Conservation (phyloP, 441 rosid genomes). For the Syzygium syzygioides region DNA sequence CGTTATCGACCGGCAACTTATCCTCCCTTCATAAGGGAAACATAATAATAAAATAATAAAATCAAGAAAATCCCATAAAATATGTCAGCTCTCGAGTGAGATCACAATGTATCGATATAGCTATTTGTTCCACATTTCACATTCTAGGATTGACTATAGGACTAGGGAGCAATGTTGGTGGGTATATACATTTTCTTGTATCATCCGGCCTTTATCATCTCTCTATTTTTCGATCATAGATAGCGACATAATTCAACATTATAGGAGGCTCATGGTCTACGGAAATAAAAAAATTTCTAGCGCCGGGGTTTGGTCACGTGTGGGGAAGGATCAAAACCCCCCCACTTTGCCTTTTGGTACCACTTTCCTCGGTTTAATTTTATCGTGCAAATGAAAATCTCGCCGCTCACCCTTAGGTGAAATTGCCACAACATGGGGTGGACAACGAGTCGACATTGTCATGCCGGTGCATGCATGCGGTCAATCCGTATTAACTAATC, state of each 20-base stretch:
- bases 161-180: neutral
- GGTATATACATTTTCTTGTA: neutral
- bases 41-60: neutral
- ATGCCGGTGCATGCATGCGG: rapidly evolving
- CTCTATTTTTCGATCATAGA: neutral
- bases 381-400: neutral
- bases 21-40: neutral
- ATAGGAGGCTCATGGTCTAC: neutral
- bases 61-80: neutral
- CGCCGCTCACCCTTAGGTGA: rapidly evolving
- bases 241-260: neutral
- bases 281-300: neutral
- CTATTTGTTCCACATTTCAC: neutral
- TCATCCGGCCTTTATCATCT: rapidly evolving
- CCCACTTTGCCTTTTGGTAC: too few relatives aligned
- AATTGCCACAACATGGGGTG: neutral
- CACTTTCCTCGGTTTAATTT: neutral
- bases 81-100: neutral
- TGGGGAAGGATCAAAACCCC: too few relatives aligned
- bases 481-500: neutral
- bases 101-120: neutral
- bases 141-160: neutral
- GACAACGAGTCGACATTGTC: neutral
- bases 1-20: neutral
- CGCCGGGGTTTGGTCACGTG: too few relatives aligned